A percentile compares a stretch with the other conserved stretches of the same genome.
Evolutionary conservation across 768 basidiomycete species (phyloP).

Genomic region (Basidioascus undulatus): DNA sequence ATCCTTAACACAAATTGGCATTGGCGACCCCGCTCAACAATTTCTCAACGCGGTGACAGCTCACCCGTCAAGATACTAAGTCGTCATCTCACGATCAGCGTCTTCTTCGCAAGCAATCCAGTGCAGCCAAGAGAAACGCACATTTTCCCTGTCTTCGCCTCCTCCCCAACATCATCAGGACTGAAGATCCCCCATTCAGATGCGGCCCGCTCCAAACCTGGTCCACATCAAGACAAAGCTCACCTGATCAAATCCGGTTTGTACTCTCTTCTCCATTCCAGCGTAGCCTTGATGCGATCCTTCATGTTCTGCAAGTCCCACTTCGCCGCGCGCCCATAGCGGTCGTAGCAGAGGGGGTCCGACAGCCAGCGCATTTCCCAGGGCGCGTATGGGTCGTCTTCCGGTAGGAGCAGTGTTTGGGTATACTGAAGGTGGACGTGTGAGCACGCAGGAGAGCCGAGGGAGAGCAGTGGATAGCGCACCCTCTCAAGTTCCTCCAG

Average conservation of each 20-base stretch:
- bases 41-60: neutral
- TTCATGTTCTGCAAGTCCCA: constrained; percentile 58
- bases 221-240: constrained; percentile 50
- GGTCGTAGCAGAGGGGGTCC: too few species aligned
- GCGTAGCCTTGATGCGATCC: constrained; percentile 46
- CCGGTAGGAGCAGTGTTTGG: too few species aligned
- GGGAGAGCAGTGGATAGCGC: too few species aligned
- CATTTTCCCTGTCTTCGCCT: constrained; percentile 56
- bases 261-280: constrained; percentile 67
- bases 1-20: too few species aligned
- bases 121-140: constrained; percentile 21
- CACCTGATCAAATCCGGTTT: constrained; percentile 63
- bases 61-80: neutral
- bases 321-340: constrained; percentile 68
- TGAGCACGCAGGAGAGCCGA: too few species aligned
- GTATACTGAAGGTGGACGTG: too few species aligned
- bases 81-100: too few species aligned
- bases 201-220: constrained; percentile 47
- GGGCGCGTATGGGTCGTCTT: too few species aligned
- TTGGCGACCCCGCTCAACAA: constrained; percentile 34
- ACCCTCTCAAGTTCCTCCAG: too few species aligned
- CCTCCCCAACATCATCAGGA: constrained; percentile 1
- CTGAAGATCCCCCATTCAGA: too few species aligned
- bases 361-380: too few species aligned
- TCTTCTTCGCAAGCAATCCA: too few species aligned